A percentile compares a stretch with the other conserved stretches of the same genome.
Evolutionary conservation across 176 grass and related monocot species (phyloP).

Genomic region (Cenchrus fungigraminus): DNA sequence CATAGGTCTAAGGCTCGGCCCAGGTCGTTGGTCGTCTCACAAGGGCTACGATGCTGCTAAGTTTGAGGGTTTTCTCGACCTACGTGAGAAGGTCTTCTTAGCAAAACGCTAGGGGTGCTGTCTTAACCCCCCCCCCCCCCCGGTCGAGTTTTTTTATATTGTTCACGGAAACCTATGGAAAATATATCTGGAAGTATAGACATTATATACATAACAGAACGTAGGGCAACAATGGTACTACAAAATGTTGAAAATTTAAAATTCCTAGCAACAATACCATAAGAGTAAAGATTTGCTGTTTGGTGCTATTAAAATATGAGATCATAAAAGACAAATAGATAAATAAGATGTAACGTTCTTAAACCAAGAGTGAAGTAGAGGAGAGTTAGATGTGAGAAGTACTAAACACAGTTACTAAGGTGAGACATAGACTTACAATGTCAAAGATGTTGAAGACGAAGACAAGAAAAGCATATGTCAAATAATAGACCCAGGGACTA

Average conservation of each 20-base stretch:
- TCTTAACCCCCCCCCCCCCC: too few species aligned
- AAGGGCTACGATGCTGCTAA: too few species aligned
- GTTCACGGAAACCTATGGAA: neutral
- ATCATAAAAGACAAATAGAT: neutral
- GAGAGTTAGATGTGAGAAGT: neutral
- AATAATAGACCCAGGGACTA: slow-evolving; percentile 85
- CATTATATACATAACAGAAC: slow-evolving; percentile 19
- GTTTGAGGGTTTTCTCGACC: too few species aligned
- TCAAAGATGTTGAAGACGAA: slow-evolving; percentile 99
- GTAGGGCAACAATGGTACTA: neutral
- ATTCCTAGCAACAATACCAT: slow-evolving; percentile 2
- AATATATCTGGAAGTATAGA: neutral
- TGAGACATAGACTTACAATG: slow-evolving; percentile 79
- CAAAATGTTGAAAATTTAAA: neutral
- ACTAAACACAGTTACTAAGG: slow-evolving; percentile 29
- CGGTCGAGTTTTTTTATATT: too few species aligned
- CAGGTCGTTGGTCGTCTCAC: too few species aligned
- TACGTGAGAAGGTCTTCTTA: too few species aligned
- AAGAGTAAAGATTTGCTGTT: neutral
- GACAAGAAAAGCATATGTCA: slow-evolving; percentile 79
- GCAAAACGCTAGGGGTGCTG: too few species aligned
- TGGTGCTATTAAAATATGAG: neutral
- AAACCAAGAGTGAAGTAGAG: neutral
- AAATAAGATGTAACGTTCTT: neutral
- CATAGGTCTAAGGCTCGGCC: too few species aligned